Base-by-base conservation (phyloP, 1,284 basidiomycete genomes). In the Rhodotorula sp. region DNA sequence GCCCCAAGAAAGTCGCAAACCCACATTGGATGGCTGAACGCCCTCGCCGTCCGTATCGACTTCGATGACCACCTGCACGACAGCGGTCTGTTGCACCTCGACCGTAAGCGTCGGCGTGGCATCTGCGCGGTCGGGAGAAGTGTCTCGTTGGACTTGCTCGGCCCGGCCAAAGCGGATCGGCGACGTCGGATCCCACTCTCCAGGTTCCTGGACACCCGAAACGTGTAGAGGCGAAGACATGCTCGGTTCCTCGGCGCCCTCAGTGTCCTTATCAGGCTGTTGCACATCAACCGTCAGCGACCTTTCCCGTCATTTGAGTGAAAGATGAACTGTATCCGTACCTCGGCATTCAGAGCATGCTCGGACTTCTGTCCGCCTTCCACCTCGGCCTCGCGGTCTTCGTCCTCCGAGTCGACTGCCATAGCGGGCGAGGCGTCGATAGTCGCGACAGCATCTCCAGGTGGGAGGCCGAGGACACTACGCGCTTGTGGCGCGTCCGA, bases 91-190 rank as follows among this genome's bases (percentile, higher is more conserved):
- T 18, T 42, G 22, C 37, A 26, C 49, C 24, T 51, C 51, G 30
- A 26, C 24, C 24, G 29, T 17, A 26, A 14, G 37, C 7, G 6
- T 1, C n/a, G n/a, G 30, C 15, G 2, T 14, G 46, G 46, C 37
- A 6, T 33, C 24, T 6, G 26, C 45, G 26, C n/a, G n/a, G n/a
- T 56, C 26, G 10, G 54, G 10, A n/a, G 48, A n/a, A 8, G 6
- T 26, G 51, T 54, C n/a, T 12, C 26, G 51, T 8, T 26, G 12
- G 51, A n/a, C 51, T 29, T 54, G 51, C 48, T 49, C 30, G 15
- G 54, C n/a, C 1, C 7, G 5, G 44, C 68, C 68, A 15, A 70
- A 66, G n/a, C 54, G 56, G 61, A 70, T 66, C 24, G 68, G 64
- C 18, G 24, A 15, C 22, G 33, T 48, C 4, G 49, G 57, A 48